phyloP scores from a whole-genome alignment of 306 rosid genomes.

The Ziziphus jujuba region DNA sequence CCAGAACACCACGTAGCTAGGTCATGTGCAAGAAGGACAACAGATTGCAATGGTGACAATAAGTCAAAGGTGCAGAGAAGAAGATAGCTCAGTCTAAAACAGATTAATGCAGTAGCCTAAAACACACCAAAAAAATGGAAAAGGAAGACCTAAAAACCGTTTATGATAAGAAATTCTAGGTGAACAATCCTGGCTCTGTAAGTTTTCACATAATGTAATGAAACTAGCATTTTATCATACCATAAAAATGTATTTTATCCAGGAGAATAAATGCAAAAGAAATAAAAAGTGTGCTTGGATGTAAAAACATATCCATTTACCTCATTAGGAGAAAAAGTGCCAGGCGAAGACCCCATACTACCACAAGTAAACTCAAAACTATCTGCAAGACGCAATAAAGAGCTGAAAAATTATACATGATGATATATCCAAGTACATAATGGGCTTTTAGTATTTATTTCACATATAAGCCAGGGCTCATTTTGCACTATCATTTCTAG shows the following conservation, averaged over 20 bases:
- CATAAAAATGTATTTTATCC: too few species aligned
- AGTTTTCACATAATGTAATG: not conserved
- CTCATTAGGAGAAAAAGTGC: slow-evolving; percentile 71
- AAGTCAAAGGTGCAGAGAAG: not conserved
- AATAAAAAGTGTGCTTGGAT: not conserved
- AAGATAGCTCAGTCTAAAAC: not conserved
- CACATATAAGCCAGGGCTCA: slow-evolving; percentile 4
- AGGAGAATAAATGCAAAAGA: not conserved
- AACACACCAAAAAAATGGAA: not conserved
- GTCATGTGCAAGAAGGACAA: too few species aligned
- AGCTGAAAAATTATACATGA: not conserved
- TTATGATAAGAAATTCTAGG: not conserved
- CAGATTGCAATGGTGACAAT: too few species aligned
- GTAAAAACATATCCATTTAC: slow-evolving; percentile 30
- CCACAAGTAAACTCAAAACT: slow-evolving; percentile 68
- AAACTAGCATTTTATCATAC: not conserved
- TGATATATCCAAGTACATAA: not conserved
- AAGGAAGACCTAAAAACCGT: not conserved
- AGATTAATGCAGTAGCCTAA: not conserved
- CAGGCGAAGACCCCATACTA: slow-evolving; percentile 89
- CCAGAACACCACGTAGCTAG: too few species aligned
- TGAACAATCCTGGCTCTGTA: not conserved
- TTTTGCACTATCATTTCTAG: not conserved
- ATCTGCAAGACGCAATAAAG: slow-evolving; percentile 61
- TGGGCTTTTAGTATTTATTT: not conserved